Conservation (phyloP, 2,329 filamentous ascomycete species). For the Penicillium sp. region DNA sequence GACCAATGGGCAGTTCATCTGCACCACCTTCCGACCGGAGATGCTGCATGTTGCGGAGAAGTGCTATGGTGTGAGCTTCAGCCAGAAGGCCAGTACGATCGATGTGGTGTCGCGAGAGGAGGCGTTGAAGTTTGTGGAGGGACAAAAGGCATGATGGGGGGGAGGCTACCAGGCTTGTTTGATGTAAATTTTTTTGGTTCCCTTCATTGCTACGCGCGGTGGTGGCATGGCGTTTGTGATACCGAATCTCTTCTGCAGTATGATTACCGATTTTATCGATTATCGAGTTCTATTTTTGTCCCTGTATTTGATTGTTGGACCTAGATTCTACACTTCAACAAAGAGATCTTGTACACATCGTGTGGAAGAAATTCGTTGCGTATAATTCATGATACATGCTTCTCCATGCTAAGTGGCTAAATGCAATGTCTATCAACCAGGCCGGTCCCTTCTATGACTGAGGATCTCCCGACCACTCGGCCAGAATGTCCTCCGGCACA, state of each 20-base stretch:
- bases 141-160: slow-evolving; percentile 58
- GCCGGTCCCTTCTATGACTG: background rate
- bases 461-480: slow-evolving; percentile 49
- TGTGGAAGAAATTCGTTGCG: too few species aligned
- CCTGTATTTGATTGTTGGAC: too few species aligned
- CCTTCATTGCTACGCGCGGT: slow-evolving; percentile 10
- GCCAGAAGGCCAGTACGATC: slow-evolving; percentile 91
- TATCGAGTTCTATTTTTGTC: background rate
- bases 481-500: slow-evolving; percentile 48
- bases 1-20: slow-evolving; percentile 81
- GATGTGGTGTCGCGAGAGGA: slow-evolving; percentile 86
- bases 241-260: slow-evolving; percentile 15
- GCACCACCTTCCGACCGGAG: slow-evolving; percentile 96
- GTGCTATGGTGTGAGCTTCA: slow-evolving; percentile 91
- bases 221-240: slow-evolving; percentile 24
- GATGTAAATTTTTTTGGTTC: slow-evolving; percentile 13
- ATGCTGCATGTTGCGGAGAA: slow-evolving; percentile 95
- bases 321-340: too few species aligned
- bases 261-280: background rate
- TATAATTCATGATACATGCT: background rate
- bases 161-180: background rate
- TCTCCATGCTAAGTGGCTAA: background rate
- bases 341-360: too few species aligned
- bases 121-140: slow-evolving; percentile 91
- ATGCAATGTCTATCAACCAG: background rate